Percentiles rank a stretch among this genome's conserved stretches.
Conservation (phyloP, 225 moss, liverwort and hornwort genomes). For the Pseudoscleropodium purum region DNA sequence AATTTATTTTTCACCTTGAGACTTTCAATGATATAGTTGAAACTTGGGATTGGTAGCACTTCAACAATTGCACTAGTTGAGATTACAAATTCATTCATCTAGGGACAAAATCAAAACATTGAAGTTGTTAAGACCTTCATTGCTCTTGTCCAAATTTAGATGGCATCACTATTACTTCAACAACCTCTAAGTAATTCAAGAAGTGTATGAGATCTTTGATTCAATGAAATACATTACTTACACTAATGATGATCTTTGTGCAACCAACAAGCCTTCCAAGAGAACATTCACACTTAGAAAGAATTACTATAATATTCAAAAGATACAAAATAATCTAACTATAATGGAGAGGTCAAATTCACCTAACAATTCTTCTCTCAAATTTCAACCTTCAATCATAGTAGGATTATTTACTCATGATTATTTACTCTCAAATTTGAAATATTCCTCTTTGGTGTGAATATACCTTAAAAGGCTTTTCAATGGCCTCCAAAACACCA, state of each 20-base stretch:
- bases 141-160: background rate
- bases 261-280: background rate
- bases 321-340: background rate
- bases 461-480: no score
- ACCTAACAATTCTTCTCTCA: no score
- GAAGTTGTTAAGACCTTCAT: background rate
- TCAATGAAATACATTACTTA: background rate
- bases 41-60: background rate
- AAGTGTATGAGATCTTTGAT: background rate
- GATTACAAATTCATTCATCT: background rate
- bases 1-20: background rate
- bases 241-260: no score
- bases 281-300: no score
- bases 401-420: background rate
- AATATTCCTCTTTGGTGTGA: background rate
- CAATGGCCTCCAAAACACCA: fast-evolving
- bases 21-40: background rate
- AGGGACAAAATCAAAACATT: background rate
- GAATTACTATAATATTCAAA: background rate
- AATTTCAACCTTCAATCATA: background rate
- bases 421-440: background rate
- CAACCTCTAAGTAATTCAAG: background rate
- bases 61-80: background rate
- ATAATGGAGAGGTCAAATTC: background rate
- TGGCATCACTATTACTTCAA: background rate